A percentile compares a stretch with the other conserved stretches of the same genome.
Conservation (phyloP, 768 basidiomycete species). For the Candolleomyces eurysporus region DNA sequence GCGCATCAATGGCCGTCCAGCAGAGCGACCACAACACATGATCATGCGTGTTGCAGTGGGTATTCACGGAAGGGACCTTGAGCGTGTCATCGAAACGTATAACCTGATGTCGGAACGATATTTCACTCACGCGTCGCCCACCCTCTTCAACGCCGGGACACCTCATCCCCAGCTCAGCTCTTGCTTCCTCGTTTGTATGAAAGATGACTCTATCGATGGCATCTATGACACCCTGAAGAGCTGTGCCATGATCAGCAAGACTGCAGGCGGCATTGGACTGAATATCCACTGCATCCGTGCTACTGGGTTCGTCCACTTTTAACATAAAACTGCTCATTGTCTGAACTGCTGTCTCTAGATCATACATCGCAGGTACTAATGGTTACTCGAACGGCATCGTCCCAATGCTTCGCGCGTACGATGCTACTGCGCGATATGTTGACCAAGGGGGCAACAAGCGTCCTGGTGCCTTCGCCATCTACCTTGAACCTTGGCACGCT, state of each 20-base stretch:
- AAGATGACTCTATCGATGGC: conserved; percentile 97
- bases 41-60: conserved; percentile 99
- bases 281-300: conserved; percentile 96
- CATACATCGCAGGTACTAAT: conserved; percentile 98
- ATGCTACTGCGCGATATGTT: conserved; percentile 97
- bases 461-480: conserved; percentile 97
- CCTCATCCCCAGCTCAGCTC: conserved; percentile 93
- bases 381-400: conserved; percentile 99
- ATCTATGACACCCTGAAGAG: conserved; percentile 98
- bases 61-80: conserved; percentile 88
- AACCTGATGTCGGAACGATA: conserved; percentile 97
- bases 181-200: conserved; percentile 98
- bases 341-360: conserved; percentile 42
- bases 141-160: conserved; percentile 97
- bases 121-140: conserved; percentile 98
- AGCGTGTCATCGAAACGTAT: conserved; percentile 87
- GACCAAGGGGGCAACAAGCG: conserved; percentile 99
- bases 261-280: conserved; percentile 95
- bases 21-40: conserved; percentile 98
- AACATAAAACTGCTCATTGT: not conserved
- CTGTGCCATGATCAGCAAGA: conserved; percentile 99
- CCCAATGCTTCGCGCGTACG: conserved; percentile 97
- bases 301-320: conserved; percentile 61
- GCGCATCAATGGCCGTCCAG: conserved; percentile 89
- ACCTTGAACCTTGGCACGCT: conserved; percentile 98